phyloP scores from a whole-genome alignment of 352 stramenopile genomes.

The Phytophthora podocarpi region DNA sequence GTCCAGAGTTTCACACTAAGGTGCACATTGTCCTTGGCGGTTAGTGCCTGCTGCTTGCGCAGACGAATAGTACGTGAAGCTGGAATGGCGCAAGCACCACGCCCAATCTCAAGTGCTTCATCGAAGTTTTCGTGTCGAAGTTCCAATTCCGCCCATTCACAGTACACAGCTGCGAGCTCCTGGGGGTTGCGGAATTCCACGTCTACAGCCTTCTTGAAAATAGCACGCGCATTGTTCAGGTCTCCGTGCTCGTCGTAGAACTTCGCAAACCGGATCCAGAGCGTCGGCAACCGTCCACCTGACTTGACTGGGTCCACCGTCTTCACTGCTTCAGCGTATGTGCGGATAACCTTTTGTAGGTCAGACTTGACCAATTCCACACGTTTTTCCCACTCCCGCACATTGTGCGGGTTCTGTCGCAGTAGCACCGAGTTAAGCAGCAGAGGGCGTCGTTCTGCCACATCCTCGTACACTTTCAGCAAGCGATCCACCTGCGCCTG shows the following conservation, averaged over 20 bases:
- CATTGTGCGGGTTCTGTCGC: conserved; percentile 98
- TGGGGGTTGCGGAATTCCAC: conserved; percentile 84
- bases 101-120: conserved; percentile 90
- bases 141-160: conserved; percentile 96
- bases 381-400: conserved; percentile 98
- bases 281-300: conserved; percentile 84
- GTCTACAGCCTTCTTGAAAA: conserved; percentile 91
- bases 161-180: conserved; percentile 95
- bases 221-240: conserved; percentile 90
- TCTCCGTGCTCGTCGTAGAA: conserved; percentile 95
- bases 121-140: conserved; percentile 96
- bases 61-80: conserved; percentile 48
- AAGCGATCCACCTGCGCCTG: conserved; percentile 78
- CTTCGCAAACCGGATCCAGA: conserved; percentile 95
- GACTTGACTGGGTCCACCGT: conserved; percentile 88
- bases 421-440: conserved; percentile 96
- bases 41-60: conserved; percentile 59
- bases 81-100: conserved; percentile 77
- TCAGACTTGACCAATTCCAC: conserved; percentile 83
- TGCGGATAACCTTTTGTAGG: conserved; percentile 72
- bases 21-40: conserved; percentile 83
- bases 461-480: conserved; percentile 90
- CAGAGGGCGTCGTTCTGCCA: conserved; percentile 95
- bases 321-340: conserved; percentile 92
- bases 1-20: conserved; percentile 95